Evolutionary conservation across 75 land plant genomes (phyloP), one percentile per base, ranked within the genome.

Genomic region (Picea sitchensis): DNA sequence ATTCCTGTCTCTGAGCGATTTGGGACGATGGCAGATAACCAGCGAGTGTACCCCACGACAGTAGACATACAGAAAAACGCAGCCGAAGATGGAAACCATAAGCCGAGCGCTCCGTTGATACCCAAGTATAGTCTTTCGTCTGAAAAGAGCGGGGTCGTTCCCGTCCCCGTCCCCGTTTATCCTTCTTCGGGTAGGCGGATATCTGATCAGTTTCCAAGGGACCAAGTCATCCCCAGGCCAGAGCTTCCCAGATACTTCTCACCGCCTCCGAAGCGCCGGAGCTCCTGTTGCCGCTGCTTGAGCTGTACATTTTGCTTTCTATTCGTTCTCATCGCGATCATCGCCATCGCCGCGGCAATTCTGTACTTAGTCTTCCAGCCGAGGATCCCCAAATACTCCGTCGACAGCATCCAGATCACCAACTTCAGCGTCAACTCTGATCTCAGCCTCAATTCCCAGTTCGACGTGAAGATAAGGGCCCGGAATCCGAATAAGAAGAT

Each of bases 311-410:
- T 90, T 20, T 78, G 64, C 79, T 26, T 83, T 18, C 47, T 90
- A 15, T 5, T 90, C 60, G 78, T 86, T 77, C 72, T 88, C 14
- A 18, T 86, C 30, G 61, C 80, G 34, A 20, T 77, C 20, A 81
- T 76, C 2, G 81, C 78, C 36, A 78, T 67, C 15, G 59, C 79
- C 11, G 61, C 17, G 3, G 87, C 78, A 13, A 77, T 87, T 23
- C 82, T 88, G 17, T 90, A 83, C 77, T 77, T 85, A 23, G 79
- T 78, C 15, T 85, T 91, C 82, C 61, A 78, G 38, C 94, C 94
- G 2, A 85, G 86, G 73, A 54, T 82, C 6, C 94, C 92, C 32
- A 80, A 82, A 13, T 89, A 85, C 81, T 91, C 93, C 21, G 80
- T 91, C 58, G 87, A 87, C 75, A 82, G 63, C 38, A 80, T 90